Evolutionary conservation across 257 asterid species (phyloP), one percentile per base, ranked within the genome.

Genomic region (Plantago major): DNA sequence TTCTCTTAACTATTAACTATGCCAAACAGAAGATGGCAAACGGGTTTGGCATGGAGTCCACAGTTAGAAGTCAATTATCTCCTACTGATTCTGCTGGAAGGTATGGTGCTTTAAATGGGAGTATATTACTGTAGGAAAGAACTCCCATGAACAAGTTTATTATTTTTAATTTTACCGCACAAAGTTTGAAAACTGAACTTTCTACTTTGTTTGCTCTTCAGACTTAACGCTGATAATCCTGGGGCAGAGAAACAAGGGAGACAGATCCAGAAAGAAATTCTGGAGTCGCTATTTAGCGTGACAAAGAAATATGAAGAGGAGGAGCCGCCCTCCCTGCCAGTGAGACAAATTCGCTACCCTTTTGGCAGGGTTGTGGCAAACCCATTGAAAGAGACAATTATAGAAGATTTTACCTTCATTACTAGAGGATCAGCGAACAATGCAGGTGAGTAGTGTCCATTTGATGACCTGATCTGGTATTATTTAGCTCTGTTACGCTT

Each of bases 401-500:
- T 79, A 26, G 82, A 76, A 65, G 79, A 76, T 58, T 84, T 79
- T 58, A 73, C 82, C 22, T 78, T 81, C 53, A 82, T 84, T 11
- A 74, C 71, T 38, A 75, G 83, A 65, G 75, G 61, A 57, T 74
- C 76, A 58, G 71, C 73, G 49, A 71, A 50, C 47, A 62, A 42
- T 33, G 70, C 58, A 42, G 59, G 98, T 88, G 67, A 76, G 84
- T 49, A 26, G 49, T 73, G 70, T 58, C 5, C 44, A 46, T 63
- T 53, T 60, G 54, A 19, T 60, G 15, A 42, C 17, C 43, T 22
- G 13, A 18, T 22, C 7, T 11, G 11, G 52, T 30, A 16, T 40
- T 14, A 26, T 40, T 40, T 3, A 8, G 26, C 26, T 22, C 26
- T 22, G 26, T 22, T 22, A 22, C 26, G 1, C 18, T 52, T 11